A percentile compares a stretch with the other conserved stretches of the same genome.
These are phyloP conservation scores for Zygoascus biomembranicola DNA, from an alignment of 805 yeast species.

Conservation along the genomic window DNA sequence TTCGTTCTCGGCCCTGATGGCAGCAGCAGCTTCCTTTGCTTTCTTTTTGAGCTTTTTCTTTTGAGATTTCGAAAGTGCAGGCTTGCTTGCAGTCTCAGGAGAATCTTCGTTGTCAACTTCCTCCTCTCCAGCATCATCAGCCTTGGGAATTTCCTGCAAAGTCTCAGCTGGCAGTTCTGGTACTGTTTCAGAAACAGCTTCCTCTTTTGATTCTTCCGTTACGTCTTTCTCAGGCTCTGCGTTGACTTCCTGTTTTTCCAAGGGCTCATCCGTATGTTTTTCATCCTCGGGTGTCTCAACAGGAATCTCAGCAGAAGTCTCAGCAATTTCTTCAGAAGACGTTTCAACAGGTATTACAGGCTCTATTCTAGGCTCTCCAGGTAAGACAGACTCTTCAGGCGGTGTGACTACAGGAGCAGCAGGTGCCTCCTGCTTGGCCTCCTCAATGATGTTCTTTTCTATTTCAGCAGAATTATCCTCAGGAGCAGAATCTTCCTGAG, in stretches of 20 bases:
- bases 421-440: too few relatives aligned
- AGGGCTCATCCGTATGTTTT: neutral
- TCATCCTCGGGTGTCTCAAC: neutral
- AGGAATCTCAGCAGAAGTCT: neutral
- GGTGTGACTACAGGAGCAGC: neutral
- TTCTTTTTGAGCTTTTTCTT: conserved; percentile 1
- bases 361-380: neutral
- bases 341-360: neutral
- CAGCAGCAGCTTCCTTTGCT: conserved; percentile 18
- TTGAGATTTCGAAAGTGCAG: neutral
- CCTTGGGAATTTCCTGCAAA: neutral
- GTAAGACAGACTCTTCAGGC: neutral
- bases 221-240: neutral
- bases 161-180: conserved; percentile 4
- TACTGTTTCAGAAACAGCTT: neutral
- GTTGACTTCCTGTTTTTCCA: too few relatives aligned
- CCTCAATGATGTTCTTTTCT: neutral
- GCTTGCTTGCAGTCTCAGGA: neutral
- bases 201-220: conserved; percentile 2
- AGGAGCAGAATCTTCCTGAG: neutral
- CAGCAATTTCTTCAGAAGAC: neutral
- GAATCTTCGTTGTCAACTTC: neutral
- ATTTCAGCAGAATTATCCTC: neutral
- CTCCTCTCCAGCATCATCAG: conserved; percentile 9
- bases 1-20: conserved; percentile 10